phyloP scores from a whole-genome alignment of 805 yeast genomes.

The Debaryomyces tyrocola region DNA sequence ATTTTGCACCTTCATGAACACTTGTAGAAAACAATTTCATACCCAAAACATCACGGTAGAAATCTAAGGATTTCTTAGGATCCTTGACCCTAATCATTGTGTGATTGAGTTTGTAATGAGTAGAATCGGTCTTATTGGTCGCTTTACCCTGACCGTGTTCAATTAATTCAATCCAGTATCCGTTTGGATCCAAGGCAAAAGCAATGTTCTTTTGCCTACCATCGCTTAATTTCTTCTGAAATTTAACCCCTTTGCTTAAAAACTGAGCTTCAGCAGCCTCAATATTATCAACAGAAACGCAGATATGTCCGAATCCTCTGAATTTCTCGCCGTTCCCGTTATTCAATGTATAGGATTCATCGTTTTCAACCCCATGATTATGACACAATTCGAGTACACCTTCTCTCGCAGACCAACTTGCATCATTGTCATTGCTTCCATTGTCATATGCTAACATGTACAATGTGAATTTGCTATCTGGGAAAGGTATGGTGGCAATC shows the following conservation, averaged over 20 bases:
- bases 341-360: slow-evolving; percentile 55
- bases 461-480: slow-evolving; percentile 59
- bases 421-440: slow-evolving; percentile 31
- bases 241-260: slow-evolving; percentile 61
- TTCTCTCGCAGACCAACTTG: slow-evolving; percentile 43
- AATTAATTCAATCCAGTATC: slow-evolving; percentile 93
- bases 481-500: slow-evolving; percentile 50
- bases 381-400: slow-evolving; percentile 88
- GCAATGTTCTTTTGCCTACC: slow-evolving; percentile 95
- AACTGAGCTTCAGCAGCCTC: slow-evolving; percentile 58
- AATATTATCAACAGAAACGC: slow-evolving; percentile 83
- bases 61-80: slow-evolving; percentile 69
- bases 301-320: slow-evolving; percentile 93
- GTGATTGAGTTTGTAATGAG: slow-evolving; percentile 69
- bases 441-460: slow-evolving; percentile 66
- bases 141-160: slow-evolving; percentile 49
- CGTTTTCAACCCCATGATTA: slow-evolving; percentile 69
- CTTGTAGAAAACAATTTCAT: slow-evolving; percentile 64
- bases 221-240: slow-evolving; percentile 81
- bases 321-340: slow-evolving; percentile 84
- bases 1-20: slow-evolving; percentile 68
- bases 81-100: slow-evolving; percentile 93
- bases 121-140: slow-evolving; percentile 37
- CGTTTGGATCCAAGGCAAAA: slow-evolving; percentile 92
- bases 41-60: slow-evolving; percentile 79